Evolutionary conservation across 2,329 filamentous ascomycete species (phyloP).

Genomic region (Aspergillus sp.): DNA sequence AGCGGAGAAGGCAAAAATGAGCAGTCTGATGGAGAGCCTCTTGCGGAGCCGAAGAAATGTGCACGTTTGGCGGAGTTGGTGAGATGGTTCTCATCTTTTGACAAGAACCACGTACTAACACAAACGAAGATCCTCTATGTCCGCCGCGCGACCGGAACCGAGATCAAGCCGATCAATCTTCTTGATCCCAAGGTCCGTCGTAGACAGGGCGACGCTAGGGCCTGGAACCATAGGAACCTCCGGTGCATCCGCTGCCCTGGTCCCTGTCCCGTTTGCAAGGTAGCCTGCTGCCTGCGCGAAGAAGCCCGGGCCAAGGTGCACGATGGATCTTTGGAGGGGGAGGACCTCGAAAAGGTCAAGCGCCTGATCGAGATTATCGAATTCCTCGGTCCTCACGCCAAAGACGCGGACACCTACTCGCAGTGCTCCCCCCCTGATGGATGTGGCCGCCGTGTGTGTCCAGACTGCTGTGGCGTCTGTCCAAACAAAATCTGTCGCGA

Average conservation of each 20-base stretch:
- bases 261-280: slow-evolving; percentile 35
- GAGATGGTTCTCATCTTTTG: not conserved
- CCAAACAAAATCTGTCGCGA: slow-evolving; percentile 38
- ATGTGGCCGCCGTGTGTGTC: slow-evolving; percentile 39
- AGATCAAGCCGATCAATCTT: slow-evolving; percentile 7
- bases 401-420: slow-evolving; percentile 38
- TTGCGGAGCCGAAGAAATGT: not conserved
- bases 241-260: slow-evolving; percentile 35
- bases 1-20: not conserved
- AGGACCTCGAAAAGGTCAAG: slow-evolving; percentile 21
- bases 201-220: slow-evolving; percentile 23
- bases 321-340: slow-evolving; percentile 20
- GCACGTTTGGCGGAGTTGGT: slow-evolving; percentile 19
- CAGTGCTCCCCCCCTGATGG: slow-evolving; percentile 35
- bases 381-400: slow-evolving; percentile 28
- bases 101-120: slow-evolving; percentile 1
- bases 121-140: slow-evolving; percentile 18
- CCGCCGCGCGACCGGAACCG: slow-evolving; percentile 23
- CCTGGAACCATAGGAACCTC: slow-evolving; percentile 38
- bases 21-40: not conserved
- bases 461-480: slow-evolving; percentile 41
- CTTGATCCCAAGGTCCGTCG: slow-evolving; percentile 3
- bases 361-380: slow-evolving; percentile 29
- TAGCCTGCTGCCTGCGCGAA: slow-evolving; percentile 39
- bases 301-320: slow-evolving; percentile 17